Conservation (phyloP, 192 early-diverging fungal species). For the Backusella morwellensis region DNA sequence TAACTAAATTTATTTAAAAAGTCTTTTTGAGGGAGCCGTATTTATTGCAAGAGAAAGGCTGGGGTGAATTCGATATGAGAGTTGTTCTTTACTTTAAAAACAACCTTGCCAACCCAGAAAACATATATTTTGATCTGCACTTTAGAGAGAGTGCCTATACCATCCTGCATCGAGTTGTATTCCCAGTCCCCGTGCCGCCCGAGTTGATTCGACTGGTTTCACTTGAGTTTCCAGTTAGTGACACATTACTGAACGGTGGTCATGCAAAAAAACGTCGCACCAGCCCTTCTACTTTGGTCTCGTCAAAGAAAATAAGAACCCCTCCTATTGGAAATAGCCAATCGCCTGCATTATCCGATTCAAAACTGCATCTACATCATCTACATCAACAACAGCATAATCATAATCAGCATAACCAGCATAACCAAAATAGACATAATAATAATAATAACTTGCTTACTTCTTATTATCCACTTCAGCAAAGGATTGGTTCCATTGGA, state of each 20-base stretch:
- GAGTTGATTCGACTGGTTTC: conserved; percentile 1
- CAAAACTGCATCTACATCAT: background rate
- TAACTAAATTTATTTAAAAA: conserved; percentile 7
- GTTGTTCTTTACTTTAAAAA: conserved; percentile 48
- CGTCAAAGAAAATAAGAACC: background rate
- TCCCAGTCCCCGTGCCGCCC: background rate
- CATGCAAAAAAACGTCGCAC: background rate
- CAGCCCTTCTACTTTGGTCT: background rate
- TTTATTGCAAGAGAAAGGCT: conserved; percentile 50
- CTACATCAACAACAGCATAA: background rate
- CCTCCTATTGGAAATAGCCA: background rate
- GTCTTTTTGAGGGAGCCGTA: conserved; percentile 49
- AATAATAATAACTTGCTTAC: background rate
- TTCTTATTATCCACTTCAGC: conserved; percentile 2
- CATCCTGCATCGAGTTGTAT: conserved; percentile 38
- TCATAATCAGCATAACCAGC: background rate
- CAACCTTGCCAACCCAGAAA: conserved; percentile 37
- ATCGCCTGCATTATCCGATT: background rate
- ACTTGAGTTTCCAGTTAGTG: background rate
- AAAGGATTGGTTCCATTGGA: background rate
- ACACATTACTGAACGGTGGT: background rate
- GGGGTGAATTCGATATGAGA: conserved; percentile 63
- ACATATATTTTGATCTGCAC: conserved; percentile 52
- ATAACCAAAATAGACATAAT: background rate
- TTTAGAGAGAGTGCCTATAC: conserved; percentile 45